These are phyloP conservation scores for Mycena crocata DNA, from an alignment of 768 basidiomycete genomes.

Conservation along the genomic window DNA sequence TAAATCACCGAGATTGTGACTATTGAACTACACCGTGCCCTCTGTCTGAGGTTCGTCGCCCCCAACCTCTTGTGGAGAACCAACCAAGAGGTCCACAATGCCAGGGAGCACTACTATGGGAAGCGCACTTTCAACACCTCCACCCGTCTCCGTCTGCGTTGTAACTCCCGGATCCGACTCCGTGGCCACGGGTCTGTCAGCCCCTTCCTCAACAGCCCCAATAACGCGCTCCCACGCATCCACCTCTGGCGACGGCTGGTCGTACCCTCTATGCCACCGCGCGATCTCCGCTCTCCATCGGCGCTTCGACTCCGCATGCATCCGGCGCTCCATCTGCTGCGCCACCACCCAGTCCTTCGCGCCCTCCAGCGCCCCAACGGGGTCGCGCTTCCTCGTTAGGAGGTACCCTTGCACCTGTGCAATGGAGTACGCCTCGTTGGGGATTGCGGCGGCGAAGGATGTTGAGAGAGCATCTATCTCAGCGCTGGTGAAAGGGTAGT, in stretches of 20 bases:
- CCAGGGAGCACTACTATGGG: too few species aligned
- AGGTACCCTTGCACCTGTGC: slow-evolving; percentile 54
- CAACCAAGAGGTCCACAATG: too few species aligned
- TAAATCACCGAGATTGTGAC: too few species aligned
- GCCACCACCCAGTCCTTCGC: slow-evolving; percentile 41
- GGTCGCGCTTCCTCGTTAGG: slow-evolving; percentile 33
- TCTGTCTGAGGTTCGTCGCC: too few species aligned
- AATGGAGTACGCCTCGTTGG: slow-evolving; percentile 43
- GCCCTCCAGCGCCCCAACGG: slow-evolving; percentile 5
- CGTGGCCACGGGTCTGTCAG: too few species aligned
- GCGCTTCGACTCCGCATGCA: slow-evolving; percentile 1
- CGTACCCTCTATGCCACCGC: neutral
- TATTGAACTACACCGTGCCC: too few species aligned
- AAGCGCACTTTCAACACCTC: too few species aligned
- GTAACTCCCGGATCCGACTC: too few species aligned
- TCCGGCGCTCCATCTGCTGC: slow-evolving; percentile 25
- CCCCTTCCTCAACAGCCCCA: too few species aligned
- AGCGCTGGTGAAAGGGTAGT: neutral
- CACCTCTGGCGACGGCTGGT: neutral
- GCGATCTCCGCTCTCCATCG: slow-evolving; percentile 3
- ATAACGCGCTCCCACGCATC: slow-evolving; percentile 9
- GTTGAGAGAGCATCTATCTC: neutral
- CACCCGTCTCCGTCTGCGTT: too few species aligned
- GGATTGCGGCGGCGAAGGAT: slow-evolving; percentile 32
- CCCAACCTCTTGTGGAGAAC: too few species aligned